Base-by-base conservation (phyloP, 371 early-diverging fungal species). In the Encephalitozoon romaleae region DNA sequence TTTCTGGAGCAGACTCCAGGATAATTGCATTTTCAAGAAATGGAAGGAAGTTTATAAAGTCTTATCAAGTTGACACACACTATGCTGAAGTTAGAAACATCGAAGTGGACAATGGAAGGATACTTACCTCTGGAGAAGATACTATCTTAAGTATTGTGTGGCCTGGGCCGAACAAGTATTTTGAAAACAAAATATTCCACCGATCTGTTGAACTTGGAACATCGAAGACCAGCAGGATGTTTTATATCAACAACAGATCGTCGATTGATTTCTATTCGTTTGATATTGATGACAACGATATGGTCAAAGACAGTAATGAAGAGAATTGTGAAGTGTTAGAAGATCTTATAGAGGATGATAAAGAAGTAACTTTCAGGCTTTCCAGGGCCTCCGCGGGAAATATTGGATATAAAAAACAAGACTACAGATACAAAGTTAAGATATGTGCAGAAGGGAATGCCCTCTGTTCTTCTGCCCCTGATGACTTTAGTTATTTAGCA, bases 1-100 rank as follows among this genome's bases (percentile, higher is more conserved):
- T 73, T 12, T 78, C 74, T 12, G 78, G 78, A 0, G 69, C 26
- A 21, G 78, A 78, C 18, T 76, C 76, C 12, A 66, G 78, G 39
- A 23, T 78, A 15, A 43, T 73, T 25, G 54, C 59, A 23, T 72
- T 51, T 34, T 54, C 47, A 67, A 47, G 51, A 18, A 59, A 30
- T 28, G 67, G 67, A 9, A 39, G 45, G 23, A 43, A 67, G 25
- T 67, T 75, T 66, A 38, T 69, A 49, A 78, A 74, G 32, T 32
- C 41, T 2, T 59, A 54, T 21, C 78, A 78, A 45, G 26, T 59
- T 18, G 74, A 72, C 41, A 28, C 43, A 0, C 78, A 78, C 63
- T 53, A 42, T 47, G 67, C 67, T n/a, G 74, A 77, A 43, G 74
- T 79, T 28, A 72, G 43, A 15, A 49, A 67, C 34, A 67, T 68